Evolutionary conservation across 192 early-diverging fungal genomes (phyloP).

Genomic region (Gonapodya sp.): DNA sequence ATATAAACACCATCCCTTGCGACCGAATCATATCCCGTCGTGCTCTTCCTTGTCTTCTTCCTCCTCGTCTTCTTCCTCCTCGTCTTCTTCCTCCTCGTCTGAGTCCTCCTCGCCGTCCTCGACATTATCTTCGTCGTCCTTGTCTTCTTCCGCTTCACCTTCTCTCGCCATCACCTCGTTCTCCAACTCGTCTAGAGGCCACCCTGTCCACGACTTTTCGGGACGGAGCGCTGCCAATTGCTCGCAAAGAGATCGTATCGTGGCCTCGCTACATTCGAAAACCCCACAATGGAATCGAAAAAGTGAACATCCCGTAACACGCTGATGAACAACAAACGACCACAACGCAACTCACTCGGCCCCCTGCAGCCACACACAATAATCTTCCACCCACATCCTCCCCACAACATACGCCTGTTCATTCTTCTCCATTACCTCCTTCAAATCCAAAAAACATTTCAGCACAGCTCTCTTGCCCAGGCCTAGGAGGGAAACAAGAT

Average conservation of each 20-base stretch:
- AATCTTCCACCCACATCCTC: slow-evolving; percentile 85
- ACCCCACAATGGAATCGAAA: slow-evolving; percentile 5
- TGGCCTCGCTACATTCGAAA: slow-evolving; percentile 44
- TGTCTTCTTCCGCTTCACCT: neutral
- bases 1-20: no score
- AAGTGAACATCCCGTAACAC: neutral
- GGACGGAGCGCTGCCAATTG: slow-evolving; percentile 65
- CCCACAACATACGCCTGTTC: slow-evolving; percentile 82
- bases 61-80: no score
- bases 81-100: neutral
- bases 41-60: no score
- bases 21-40: no score
- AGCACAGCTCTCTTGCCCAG: slow-evolving; percentile 74
- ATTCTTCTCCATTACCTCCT: slow-evolving; percentile 71
- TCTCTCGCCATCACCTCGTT: neutral
- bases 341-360: slow-evolving; percentile 37
- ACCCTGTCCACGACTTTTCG: slow-evolving; percentile 59
- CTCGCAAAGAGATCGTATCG: slow-evolving; percentile 64
- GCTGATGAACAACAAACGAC: neutral
- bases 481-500: slow-evolving; percentile 71
- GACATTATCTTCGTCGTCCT: slow-evolving; percentile 6
- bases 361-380: slow-evolving; percentile 89
- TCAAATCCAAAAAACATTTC: slow-evolving; percentile 67
- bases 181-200: slow-evolving; percentile 74
- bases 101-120: neutral